Conservation (phyloP, 176 grass and related monocot species). For the Oryza meyeriana region DNA sequence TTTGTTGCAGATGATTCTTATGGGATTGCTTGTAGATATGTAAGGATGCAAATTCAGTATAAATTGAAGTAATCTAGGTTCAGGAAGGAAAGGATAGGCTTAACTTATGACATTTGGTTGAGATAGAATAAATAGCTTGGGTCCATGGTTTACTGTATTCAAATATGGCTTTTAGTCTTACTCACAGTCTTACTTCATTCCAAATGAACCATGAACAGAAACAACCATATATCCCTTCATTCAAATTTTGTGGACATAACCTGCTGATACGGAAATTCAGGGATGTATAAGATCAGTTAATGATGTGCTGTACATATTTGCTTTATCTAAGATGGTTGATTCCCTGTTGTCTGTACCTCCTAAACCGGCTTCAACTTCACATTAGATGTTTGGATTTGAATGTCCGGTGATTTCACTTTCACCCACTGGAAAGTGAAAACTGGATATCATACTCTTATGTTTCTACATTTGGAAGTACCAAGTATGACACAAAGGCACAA, state of each 20-base stretch:
- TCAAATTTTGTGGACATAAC: not conserved
- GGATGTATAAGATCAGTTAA: not conserved
- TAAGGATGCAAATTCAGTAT: not conserved
- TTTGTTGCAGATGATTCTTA: not conserved
- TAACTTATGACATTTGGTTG: not conserved
- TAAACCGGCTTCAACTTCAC: not conserved
- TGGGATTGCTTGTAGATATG: not conserved
- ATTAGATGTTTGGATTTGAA: not conserved
- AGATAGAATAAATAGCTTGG: not conserved
- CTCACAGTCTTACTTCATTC: too few relatives aligned
- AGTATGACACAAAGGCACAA: not conserved
- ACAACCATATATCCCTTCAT: not conserved
- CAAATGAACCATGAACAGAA: not conserved
- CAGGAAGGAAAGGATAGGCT: not conserved
- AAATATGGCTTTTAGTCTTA: not conserved
- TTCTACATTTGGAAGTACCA: not conserved
- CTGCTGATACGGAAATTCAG: not conserved
- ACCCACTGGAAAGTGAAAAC: not conserved
- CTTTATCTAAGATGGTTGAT: not conserved
- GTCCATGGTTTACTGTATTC: slow-evolving; percentile 10
- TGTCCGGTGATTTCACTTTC: not conserved
- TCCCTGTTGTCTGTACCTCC: not conserved
- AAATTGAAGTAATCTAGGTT: not conserved
- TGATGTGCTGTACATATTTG: not conserved
- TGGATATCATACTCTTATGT: not conserved